Evolutionary conservation across 1,284 basidiomycete genomes (phyloP).

Genomic region (Pseudozyma flocculosa): DNA sequence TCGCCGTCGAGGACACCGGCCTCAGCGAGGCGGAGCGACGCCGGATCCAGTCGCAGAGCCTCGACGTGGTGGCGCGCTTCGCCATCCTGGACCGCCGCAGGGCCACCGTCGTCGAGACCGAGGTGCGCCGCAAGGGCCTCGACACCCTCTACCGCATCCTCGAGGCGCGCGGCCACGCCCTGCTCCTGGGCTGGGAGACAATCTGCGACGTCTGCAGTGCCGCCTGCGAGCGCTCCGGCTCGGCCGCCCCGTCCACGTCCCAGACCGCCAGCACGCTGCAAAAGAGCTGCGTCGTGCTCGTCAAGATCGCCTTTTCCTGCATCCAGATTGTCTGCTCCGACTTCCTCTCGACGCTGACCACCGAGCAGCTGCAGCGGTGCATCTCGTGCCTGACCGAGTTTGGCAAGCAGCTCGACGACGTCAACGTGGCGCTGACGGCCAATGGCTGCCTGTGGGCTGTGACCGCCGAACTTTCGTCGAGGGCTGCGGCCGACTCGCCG

Average conservation of each 20-base stretch:
- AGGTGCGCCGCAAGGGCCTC: conserved; percentile 80
- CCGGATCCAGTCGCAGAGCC: conserved; percentile 74
- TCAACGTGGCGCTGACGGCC: conserved; percentile 85
- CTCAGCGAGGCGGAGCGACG: conserved; percentile 60
- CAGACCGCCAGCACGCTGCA: conserved; percentile 23
- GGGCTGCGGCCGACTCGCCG: conserved; percentile 6
- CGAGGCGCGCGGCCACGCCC: conserved; percentile 84
- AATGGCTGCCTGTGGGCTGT: conserved; percentile 53
- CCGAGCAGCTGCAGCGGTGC: conserved; percentile 78
- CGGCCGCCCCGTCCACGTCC: conserved; percentile 2
- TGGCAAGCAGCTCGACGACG: conserved; percentile 80
- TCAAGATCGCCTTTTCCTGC: conserved; percentile 90
- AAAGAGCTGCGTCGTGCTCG: conserved; percentile 57
- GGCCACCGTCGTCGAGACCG: conserved; percentile 60
- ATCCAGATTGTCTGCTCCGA: conserved; percentile 88
- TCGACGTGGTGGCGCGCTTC: conserved; percentile 78
- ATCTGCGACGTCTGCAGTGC: conserved; percentile 74
- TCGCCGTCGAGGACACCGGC: conserved; percentile 62
- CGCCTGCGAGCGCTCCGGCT: conserved; percentile 25
- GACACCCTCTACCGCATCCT: conserved; percentile 82
- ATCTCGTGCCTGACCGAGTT: conserved; percentile 87
- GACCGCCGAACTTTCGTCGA: conserved; percentile 48
- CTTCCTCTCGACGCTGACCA: conserved; percentile 76
- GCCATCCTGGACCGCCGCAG: conserved; percentile 66
- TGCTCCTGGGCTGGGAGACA: conserved; percentile 85